Evolutionary conservation across 441 rosid species (phyloP).

Genomic region (Syzygium malaccense): DNA sequence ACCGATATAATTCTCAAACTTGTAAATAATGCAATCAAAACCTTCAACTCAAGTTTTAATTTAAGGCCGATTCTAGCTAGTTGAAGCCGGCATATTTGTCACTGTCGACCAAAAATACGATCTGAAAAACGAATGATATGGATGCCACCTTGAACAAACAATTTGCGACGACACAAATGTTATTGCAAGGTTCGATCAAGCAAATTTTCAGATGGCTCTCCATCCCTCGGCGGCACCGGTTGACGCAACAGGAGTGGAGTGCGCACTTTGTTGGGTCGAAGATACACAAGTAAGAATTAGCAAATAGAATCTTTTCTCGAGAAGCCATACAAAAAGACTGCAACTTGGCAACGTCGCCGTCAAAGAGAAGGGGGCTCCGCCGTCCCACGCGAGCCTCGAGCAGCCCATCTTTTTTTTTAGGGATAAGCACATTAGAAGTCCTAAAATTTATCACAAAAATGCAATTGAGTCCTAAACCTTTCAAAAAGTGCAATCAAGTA

Average conservation of each 20-base stretch:
- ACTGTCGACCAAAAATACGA: neutral
- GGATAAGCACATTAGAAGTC: too few relatives aligned
- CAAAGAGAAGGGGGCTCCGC: neutral
- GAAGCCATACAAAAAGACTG: neutral
- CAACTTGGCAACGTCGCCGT: neutral
- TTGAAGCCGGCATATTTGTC: neutral
- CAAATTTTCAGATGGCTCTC: neutral
- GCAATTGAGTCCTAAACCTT: too few relatives aligned
- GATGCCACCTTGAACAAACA: neutral
- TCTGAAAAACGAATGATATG: neutral
- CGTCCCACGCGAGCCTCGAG: neutral
- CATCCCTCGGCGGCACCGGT: too few relatives aligned
- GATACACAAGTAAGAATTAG: neutral
- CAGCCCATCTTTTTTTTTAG: neutral
- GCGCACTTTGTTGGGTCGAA: neutral
- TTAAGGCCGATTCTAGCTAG: fast-evolving
- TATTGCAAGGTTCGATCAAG: neutral
- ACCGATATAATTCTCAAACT: neutral
- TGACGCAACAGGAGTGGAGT: too few relatives aligned
- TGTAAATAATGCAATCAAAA: neutral
- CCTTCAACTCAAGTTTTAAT: neutral
- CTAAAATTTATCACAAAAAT: too few relatives aligned
- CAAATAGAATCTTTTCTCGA: neutral
- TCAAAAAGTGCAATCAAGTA: too few relatives aligned
- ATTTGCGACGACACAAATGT: neutral